phyloP scores from a whole-genome alignment of 257 asterid genomes.

The Solanum commersonii region DNA sequence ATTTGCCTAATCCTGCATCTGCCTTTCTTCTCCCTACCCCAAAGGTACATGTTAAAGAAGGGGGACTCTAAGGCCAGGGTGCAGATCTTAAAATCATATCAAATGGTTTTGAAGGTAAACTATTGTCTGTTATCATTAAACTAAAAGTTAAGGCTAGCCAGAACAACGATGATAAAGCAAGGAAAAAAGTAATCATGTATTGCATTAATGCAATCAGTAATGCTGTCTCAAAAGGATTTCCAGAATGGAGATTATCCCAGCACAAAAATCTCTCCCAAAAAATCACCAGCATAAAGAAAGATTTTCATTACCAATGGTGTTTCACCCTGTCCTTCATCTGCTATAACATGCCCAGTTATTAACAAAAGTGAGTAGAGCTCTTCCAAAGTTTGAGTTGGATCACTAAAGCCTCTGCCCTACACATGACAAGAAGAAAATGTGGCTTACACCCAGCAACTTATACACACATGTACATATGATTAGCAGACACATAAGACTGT shows the following conservation, averaged over 20 bases:
- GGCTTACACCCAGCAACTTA: neutral
- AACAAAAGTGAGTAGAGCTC: constrained; percentile 87
- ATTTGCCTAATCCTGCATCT: neutral
- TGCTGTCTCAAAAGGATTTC: constrained; percentile 6
- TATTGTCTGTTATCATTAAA: neutral
- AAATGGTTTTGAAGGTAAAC: neutral
- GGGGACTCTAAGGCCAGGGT: neutral
- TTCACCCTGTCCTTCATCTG: constrained; percentile 95
- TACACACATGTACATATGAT: neutral
- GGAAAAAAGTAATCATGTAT: neutral
- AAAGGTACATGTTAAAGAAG: neutral
- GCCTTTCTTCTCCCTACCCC: neutral
- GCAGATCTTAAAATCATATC: neutral
- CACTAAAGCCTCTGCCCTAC: constrained; percentile 75
- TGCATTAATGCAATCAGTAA: neutral
- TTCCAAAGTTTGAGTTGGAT: constrained; percentile 89
- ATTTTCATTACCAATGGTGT: constrained; percentile 64
- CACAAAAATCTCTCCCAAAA: neutral
- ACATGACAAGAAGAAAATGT: constrained; percentile 14
- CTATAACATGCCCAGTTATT: constrained; percentile 86
- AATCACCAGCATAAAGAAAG: neutral
- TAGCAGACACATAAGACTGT: neutral
- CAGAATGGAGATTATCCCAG: neutral
- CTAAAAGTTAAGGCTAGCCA: neutral
- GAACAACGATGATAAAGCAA: neutral